These are phyloP conservation scores for Blepharisma japonicum DNA, from an alignment of 73 alveolate genomes.

Conservation along the genomic window DNA sequence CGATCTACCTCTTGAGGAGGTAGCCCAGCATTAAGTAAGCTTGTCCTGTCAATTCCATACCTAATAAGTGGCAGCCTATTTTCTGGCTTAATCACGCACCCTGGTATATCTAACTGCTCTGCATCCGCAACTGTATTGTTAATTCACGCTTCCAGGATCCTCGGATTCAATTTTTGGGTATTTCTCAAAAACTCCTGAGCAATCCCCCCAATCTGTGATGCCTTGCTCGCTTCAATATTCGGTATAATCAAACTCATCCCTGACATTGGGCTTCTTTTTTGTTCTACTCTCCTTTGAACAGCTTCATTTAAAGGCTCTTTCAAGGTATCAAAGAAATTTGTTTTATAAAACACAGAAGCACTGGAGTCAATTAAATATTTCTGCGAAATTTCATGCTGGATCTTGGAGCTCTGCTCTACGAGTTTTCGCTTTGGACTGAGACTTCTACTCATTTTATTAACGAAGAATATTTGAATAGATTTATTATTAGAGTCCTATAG, in stretches of 20 bases:
- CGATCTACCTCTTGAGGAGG: constrained; percentile 50
- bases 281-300: background rate
- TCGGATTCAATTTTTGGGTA: constrained; percentile 45
- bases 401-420: background rate
- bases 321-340: constrained; percentile 17
- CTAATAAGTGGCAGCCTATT: constrained; percentile 45
- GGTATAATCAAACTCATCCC: background rate
- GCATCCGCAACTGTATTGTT: constrained; percentile 65
- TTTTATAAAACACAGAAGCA: background rate
- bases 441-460: constrained; percentile 21
- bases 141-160: constrained; percentile 60
- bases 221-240: background rate
- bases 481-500: background rate
- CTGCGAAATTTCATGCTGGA: background rate
- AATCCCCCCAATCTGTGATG: background rate
- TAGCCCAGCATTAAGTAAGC: constrained; percentile 47
- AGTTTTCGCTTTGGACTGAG: background rate
- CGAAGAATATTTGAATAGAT: too few species aligned
- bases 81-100: constrained; percentile 24
- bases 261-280: background rate
- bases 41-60: constrained; percentile 56
- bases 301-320: background rate
- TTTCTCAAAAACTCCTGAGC: background rate
- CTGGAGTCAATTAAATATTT: background rate
- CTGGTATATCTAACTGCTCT: constrained; percentile 62